Conservation (phyloP, 345 rosid genomes). For the Acer campestre region DNA sequence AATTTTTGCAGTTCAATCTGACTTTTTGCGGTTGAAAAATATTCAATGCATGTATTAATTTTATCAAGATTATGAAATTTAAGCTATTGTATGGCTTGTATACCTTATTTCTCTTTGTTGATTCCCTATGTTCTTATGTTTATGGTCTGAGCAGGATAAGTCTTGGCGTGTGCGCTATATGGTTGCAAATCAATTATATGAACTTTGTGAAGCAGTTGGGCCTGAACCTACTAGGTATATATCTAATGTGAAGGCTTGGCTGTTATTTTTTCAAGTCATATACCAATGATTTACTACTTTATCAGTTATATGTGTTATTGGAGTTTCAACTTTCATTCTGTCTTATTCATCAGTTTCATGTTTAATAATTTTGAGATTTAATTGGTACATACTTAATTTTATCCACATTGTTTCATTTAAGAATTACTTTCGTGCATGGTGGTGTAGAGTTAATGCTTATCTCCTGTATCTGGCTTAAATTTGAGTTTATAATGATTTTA, state of each 20-base stretch:
- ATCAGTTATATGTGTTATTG: background rate
- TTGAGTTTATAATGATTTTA: constrained; percentile 15
- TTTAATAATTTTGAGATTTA: background rate
- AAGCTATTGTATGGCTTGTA: background rate
- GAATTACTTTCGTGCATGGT: background rate
- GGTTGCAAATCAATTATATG: constrained; percentile 97
- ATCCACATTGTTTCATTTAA: background rate
- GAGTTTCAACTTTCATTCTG: background rate
- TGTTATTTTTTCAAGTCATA: constrained; percentile 4
- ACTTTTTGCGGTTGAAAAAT: background rate
- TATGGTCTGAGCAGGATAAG: constrained; percentile 64
- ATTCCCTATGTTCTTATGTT: background rate
- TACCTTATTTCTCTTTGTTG: background rate
- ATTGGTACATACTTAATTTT: background rate
- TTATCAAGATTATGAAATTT: background rate
- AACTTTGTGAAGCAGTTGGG: constrained; percentile 96
- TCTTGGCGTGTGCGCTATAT: constrained; percentile 98
- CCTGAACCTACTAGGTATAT: constrained; percentile 89
- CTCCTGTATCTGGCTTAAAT: background rate
- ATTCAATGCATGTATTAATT: background rate
- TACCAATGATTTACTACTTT: background rate
- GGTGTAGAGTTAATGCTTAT: background rate
- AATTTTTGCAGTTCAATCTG: background rate
- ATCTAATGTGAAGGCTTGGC: background rate
- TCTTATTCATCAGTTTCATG: background rate